A percentile compares a stretch with the other conserved stretches of the same genome.
Conservation (phyloP, 2,329 filamentous ascomycete genomes). For the Raffaelea deltoideospora region DNA sequence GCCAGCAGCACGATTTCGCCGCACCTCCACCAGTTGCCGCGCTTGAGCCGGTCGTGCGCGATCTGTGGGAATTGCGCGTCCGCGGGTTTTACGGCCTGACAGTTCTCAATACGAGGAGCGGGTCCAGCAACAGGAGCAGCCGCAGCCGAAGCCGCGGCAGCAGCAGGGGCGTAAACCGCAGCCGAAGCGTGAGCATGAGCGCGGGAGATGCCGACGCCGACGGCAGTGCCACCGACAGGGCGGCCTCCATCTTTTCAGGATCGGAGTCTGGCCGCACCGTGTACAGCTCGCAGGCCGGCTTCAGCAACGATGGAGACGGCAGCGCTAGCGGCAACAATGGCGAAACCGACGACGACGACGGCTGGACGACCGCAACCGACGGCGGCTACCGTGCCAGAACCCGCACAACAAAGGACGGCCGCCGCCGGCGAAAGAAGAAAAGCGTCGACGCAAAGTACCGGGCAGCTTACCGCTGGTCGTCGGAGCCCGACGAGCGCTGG, state of each 20-base stretch:
- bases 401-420: no score
- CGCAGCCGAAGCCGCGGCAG: slow-evolving; percentile 8
- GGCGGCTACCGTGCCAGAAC: no score
- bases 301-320: slow-evolving; percentile 1
- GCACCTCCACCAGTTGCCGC: slow-evolving; percentile 33
- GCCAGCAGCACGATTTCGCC: neutral
- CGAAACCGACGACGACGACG: slow-evolving; percentile 1
- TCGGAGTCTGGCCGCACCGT: slow-evolving; percentile 4
- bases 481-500: slow-evolving; percentile 31
- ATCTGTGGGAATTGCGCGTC: slow-evolving; percentile 68
- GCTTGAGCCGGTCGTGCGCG: slow-evolving; percentile 63
- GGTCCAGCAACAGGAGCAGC: slow-evolving; percentile 1
- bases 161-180: slow-evolving; percentile 9
- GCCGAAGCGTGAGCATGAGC: slow-evolving; percentile 3
- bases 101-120: slow-evolving; percentile 17
- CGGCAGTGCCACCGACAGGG: neutral
- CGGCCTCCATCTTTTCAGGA: no score
- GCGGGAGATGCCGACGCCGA: neutral
- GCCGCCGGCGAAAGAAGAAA: slow-evolving; percentile 1
- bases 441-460: no score
- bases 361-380: neutral
- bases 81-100: slow-evolving; percentile 39
- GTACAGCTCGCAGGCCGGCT: slow-evolving; percentile 8
- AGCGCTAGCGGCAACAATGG: slow-evolving; percentile 1
- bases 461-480: slow-evolving; percentile 24